Conservation (phyloP, 257 asterid genomes). For the Solanum ossicruentum region DNA sequence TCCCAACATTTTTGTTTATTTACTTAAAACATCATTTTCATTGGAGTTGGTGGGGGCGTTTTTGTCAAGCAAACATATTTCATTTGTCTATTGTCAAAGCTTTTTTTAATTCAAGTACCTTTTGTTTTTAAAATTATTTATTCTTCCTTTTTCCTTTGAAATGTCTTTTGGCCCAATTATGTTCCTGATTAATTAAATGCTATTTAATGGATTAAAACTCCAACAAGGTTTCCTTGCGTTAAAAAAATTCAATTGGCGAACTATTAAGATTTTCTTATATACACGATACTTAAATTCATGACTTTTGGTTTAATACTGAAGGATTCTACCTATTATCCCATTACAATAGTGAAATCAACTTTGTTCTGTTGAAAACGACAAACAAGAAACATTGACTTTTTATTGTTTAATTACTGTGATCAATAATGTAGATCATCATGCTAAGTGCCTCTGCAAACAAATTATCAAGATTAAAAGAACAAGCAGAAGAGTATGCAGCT, state of each 20-base stretch:
- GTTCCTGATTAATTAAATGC: background rate
- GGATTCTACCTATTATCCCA: no score
- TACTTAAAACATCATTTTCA: conserved; percentile 7
- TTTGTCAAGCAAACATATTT: background rate
- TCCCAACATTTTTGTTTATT: background rate
- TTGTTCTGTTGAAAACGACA: background rate
- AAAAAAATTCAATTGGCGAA: no score
- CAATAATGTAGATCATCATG: conserved; percentile 61
- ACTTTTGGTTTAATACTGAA: no score
- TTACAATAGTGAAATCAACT: background rate
- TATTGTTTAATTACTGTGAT: background rate
- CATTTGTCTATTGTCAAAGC: background rate
- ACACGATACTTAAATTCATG: no score
- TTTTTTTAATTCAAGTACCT: background rate
- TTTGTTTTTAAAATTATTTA: background rate
- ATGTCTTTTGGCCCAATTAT: background rate
- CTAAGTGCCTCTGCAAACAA: conserved; percentile 95
- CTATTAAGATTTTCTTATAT: no score
- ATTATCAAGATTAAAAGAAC: conserved; percentile 83
- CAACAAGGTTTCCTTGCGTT: background rate
- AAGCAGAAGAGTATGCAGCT: conserved; percentile 97
- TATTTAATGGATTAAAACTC: background rate
- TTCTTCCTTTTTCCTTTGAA: background rate
- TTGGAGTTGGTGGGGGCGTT: conserved; percentile 48
- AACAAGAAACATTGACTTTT: background rate